Base-by-base conservation (phyloP, 768 basidiomycete genomes). In the Dictyophora rubrovolvata region DNA sequence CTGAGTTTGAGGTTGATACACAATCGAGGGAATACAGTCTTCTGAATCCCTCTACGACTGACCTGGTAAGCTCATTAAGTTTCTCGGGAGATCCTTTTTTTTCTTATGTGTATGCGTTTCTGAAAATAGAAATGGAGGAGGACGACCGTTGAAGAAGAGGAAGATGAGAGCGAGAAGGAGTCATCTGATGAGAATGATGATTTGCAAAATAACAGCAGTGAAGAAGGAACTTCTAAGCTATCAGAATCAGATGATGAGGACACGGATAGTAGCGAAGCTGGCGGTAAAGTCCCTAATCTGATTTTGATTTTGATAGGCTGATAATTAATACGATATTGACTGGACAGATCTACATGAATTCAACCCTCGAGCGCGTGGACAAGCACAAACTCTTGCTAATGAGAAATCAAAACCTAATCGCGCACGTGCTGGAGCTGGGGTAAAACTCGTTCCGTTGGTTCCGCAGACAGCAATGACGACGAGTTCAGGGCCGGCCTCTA, bases 1-100 rank as follows among this genome's bases (percentile, higher is more conserved):
- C 91, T 3, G 89, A 89, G 58, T 99, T 91, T 70, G 79, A 87
- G 66, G 89, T 99, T 63, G 95, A 98, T 71, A 89, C 93, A 74
- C 79, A 73, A 47, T 89, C 77, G 64, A 78, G 89, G 65, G 96
- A 98, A 74, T 98, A 79, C 69, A 88, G 86, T n/a, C 71, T 98
- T 63, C 82, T 97, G 68, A 93, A 98, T 70, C 95, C 95, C 14
- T 94, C 93, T 18, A 72, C 86, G 10, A 83, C 74, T n/a, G 77
- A 80, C 33, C 79, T 79, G 67, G 80, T 75, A 68, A 72, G 74
- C 67, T 68, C 47, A 23, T 49, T 23, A 22, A 28, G 56, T 10
- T 51, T 49, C 33, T 18, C 23, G 18, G 28, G 28, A 28, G 7
- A 28, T 28, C 28, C 28, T 20, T 21, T 54, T 49, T 56, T 5